A percentile compares a stretch with the other conserved stretches of the same genome.
These are phyloP conservation scores for Prunus mongolica DNA, from an alignment of 306 rosid genomes.

Conservation along the genomic window DNA sequence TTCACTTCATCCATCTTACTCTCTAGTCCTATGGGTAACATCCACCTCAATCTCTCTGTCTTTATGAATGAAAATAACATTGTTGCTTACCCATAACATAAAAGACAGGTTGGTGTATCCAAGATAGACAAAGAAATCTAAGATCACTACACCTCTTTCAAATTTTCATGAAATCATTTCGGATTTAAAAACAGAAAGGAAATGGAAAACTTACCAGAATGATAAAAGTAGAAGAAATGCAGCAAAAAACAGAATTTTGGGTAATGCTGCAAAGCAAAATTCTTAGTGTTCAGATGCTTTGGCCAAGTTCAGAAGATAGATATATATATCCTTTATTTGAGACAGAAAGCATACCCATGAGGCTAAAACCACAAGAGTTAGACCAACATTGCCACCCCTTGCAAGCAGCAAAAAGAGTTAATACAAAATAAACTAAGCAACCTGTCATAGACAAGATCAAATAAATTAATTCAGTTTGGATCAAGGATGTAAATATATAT, in stretches of 20 bases:
- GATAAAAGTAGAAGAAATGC: slow-evolving; percentile 96
- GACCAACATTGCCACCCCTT: slow-evolving; percentile 85
- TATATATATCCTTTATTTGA: not conserved
- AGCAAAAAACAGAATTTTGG: slow-evolving; percentile 80
- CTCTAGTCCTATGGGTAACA: not conserved
- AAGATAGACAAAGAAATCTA: not conserved
- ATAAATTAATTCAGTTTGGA: not conserved
- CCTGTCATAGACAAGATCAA: slow-evolving; percentile 56
- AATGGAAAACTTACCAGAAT: slow-evolving; percentile 72
- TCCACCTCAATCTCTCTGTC: not conserved
- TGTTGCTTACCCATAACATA: not conserved
- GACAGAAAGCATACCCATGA: slow-evolving; percentile 69
- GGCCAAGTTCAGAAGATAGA: slow-evolving; percentile 12
- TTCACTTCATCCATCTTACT: not conserved
- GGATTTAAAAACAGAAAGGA: slow-evolving; percentile 8
- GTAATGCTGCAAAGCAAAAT: slow-evolving; percentile 81
- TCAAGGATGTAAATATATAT: not conserved
- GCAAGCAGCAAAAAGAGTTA: slow-evolving; percentile 69
- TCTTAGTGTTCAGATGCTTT: slow-evolving; percentile 30
- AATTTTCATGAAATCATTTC: not conserved
- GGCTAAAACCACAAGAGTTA: slow-evolving; percentile 73
- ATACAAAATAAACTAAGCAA: slow-evolving; percentile 55
- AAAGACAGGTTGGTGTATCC: not conserved
- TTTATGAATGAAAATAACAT: not conserved
- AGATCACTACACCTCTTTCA: not conserved